Conservation (phyloP, 2,329 filamentous ascomycete species). For the Penicillium olsonii region DNA sequence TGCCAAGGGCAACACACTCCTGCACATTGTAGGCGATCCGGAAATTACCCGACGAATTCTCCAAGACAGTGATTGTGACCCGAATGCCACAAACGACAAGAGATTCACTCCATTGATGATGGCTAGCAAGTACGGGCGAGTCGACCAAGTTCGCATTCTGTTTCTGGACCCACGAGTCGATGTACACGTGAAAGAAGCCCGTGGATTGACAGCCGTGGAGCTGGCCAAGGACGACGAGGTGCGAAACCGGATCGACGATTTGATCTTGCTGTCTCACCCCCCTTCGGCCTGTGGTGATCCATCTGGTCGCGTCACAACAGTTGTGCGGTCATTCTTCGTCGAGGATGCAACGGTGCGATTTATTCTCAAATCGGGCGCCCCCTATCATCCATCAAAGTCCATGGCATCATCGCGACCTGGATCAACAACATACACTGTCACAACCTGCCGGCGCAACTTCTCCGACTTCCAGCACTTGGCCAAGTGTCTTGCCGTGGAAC, state of each 20-base stretch:
- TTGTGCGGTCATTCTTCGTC: constrained; percentile 94
- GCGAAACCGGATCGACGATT: constrained; percentile 91
- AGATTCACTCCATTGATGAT: constrained; percentile 96
- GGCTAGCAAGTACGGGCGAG: constrained; percentile 94
- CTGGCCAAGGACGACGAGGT: constrained; percentile 98
- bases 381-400: constrained; percentile 47
- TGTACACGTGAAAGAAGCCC: constrained; percentile 75
- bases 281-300: constrained; percentile 54
- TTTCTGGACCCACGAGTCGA: constrained; percentile 89
- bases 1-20: constrained; percentile 84
- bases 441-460: constrained; percentile 85
- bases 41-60: constrained; percentile 74
- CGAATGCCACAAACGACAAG: constrained; percentile 93
- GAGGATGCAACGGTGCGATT: constrained; percentile 93
- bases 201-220: constrained; percentile 91
- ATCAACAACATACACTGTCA: constrained; percentile 81
- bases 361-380: constrained; percentile 90
- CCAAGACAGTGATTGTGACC: constrained; percentile 85
- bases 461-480: constrained; percentile 89
- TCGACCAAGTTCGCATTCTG: constrained; percentile 86
- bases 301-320: constrained; percentile 83
- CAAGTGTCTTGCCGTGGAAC: constrained; percentile 79
- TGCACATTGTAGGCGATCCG: constrained; percentile 93
- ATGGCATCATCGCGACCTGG: constrained; percentile 40
- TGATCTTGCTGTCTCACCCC: constrained; percentile 77